These are phyloP conservation scores for Allomyces javanicus DNA, from an alignment of 192 early-diverging fungal species.

Conservation along the genomic window DNA sequence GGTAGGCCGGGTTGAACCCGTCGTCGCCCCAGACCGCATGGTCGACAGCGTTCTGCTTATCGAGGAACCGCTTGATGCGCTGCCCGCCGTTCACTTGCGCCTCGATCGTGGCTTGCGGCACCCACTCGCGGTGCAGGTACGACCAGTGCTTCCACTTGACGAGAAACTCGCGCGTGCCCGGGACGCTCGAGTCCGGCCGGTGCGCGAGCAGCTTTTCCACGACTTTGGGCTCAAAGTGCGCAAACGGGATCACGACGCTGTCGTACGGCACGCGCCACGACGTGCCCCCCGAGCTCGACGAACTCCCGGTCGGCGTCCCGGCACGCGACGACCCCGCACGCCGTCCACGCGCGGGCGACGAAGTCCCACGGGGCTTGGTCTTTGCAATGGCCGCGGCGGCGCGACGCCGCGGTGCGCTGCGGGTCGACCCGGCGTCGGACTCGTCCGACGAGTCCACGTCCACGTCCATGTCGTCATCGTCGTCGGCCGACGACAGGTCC, in stretches of 20 bases:
- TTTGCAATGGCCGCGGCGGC: too few species aligned
- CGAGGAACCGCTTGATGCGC: slow-evolving; percentile 52
- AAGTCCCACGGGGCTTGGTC: too few species aligned
- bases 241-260: not conserved
- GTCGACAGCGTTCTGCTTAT: slow-evolving; percentile 32
- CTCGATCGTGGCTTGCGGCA: slow-evolving; percentile 23
- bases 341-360: too few species aligned
- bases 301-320: too few species aligned
- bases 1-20: slow-evolving; percentile 39
- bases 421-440: too few species aligned
- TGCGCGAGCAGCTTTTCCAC: slow-evolving; percentile 32
- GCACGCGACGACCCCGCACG: too few species aligned
- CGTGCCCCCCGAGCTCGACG: not conserved
- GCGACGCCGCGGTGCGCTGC: too few species aligned
- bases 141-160: slow-evolving; percentile 69
- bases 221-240: slow-evolving; percentile 9
- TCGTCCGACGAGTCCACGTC: too few species aligned
- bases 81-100: slow-evolving; percentile 39
- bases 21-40: slow-evolving; percentile 33
- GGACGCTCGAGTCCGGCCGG: slow-evolving; percentile 13
- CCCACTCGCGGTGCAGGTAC: slow-evolving; percentile 55
- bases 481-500: too few species aligned
- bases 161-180: slow-evolving; percentile 37
- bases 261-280: not conserved
- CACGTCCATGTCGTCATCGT: too few species aligned